These are phyloP conservation scores for Wickerhamomyces bovis DNA, from an alignment of 805 yeast species.

Conservation along the genomic window DNA sequence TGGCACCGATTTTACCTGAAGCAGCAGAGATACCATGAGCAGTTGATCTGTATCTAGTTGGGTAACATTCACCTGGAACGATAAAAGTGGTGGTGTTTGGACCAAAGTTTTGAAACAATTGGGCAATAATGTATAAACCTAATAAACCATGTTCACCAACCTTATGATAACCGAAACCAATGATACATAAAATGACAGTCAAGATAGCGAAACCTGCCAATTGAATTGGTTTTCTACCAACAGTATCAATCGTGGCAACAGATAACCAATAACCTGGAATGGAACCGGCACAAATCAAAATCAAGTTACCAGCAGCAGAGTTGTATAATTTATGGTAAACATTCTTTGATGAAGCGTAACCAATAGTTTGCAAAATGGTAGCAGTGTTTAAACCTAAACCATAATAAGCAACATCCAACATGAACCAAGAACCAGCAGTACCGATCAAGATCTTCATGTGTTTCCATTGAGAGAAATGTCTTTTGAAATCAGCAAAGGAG, in stretches of 20 bases:
- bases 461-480: conserved; percentile 81
- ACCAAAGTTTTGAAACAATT: conserved; percentile 88
- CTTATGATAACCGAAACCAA: conserved; percentile 81
- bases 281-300: conserved; percentile 90
- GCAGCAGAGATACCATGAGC: conserved; percentile 96
- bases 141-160: conserved; percentile 59
- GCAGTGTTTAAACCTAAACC: conserved; percentile 85
- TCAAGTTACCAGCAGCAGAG: conserved; percentile 86
- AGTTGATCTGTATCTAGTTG: conserved; percentile 92
- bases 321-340: conserved; percentile 68
- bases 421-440: conserved; percentile 90
- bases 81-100: conserved; percentile 91
- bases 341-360: conserved; percentile 68
- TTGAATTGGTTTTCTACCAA: conserved; percentile 87
- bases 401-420: conserved; percentile 84
- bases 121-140: conserved; percentile 73
- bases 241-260: conserved; percentile 69
- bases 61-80: conserved; percentile 88
- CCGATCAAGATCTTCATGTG: conserved; percentile 76
- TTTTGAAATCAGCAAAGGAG: conserved; percentile 62
- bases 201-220: conserved; percentile 66
- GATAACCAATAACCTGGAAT: conserved; percentile 91
- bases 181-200: conserved; percentile 66
- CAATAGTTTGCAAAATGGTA: conserved; percentile 72
- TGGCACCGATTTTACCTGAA: conserved; percentile 87